A percentile compares a stretch with the other conserved stretches of the same genome.
Conservation (phyloP, 176 grass and related monocot genomes). For the Aechmea fasciata region DNA sequence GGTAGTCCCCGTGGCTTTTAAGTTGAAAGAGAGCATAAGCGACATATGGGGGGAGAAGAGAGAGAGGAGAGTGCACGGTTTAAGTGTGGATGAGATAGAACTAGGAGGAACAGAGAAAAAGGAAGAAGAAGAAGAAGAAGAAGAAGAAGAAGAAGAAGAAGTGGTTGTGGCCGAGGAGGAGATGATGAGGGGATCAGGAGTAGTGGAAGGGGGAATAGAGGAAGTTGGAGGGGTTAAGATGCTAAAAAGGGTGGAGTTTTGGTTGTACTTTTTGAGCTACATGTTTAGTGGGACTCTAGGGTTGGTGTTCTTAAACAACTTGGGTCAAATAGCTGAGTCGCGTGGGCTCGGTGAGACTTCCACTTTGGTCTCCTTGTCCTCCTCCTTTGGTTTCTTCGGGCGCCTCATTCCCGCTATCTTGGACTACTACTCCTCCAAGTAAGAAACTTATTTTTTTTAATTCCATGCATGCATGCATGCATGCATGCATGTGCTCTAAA, state of each 20-base stretch:
- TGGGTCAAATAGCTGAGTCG: constrained; percentile 93
- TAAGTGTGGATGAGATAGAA: constrained; percentile 35
- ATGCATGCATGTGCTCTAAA: neutral
- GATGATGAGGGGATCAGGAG: neutral
- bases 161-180: neutral
- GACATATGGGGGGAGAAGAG: constrained; percentile 37
- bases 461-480: neutral
- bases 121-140: neutral
- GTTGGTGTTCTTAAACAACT: constrained; percentile 88
- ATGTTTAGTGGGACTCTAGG: constrained; percentile 88
- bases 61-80: constrained; percentile 62
- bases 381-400: constrained; percentile 95
- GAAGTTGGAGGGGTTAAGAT: constrained; percentile 63
- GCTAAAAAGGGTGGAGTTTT: constrained; percentile 61
- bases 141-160: constrained; percentile 16
- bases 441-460: constrained; percentile 15
- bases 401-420: constrained; percentile 82
- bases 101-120: constrained; percentile 18
- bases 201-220: constrained; percentile 3
- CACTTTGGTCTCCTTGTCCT: constrained; percentile 74
- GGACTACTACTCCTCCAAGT: constrained; percentile 89
- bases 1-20: constrained; percentile 45
- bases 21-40: constrained; percentile 28
- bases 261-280: constrained; percentile 94
- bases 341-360: constrained; percentile 41